Evolutionary conservation across 2,329 filamentous ascomycete genomes (phyloP).

Genomic region (Aspergillus piperis): DNA sequence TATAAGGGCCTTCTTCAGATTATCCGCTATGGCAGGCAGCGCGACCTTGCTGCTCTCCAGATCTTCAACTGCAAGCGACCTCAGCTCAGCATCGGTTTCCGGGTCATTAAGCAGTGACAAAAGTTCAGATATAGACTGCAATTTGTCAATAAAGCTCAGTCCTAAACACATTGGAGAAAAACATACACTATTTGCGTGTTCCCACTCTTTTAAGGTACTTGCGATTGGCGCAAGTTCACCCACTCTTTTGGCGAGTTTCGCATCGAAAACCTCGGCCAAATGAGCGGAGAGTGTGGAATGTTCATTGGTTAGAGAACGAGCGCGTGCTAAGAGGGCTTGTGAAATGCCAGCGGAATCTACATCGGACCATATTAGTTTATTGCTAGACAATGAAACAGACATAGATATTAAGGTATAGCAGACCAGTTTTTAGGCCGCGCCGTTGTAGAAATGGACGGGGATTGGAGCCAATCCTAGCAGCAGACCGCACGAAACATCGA

Average conservation of each 20-base stretch:
- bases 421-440: constrained; percentile 35
- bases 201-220: constrained; percentile 58
- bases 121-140: constrained; percentile 65
- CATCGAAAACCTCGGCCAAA: constrained; percentile 58
- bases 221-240: constrained; percentile 58
- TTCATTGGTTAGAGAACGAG: constrained; percentile 57
- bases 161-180: background rate
- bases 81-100: constrained; percentile 60
- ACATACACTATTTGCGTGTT: constrained; percentile 58
- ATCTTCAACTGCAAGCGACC: constrained; percentile 65
- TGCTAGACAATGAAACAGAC: background rate
- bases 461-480: constrained; percentile 35
- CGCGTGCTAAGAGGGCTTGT: constrained; percentile 57
- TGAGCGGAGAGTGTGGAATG: constrained; percentile 55
- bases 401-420: constrained; percentile 27
- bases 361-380: constrained; percentile 2
- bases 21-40: constrained; percentile 64
- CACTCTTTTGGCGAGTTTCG: constrained; percentile 57
- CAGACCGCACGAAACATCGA: constrained; percentile 46
- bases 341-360: constrained; percentile 46
- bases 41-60: constrained; percentile 64
- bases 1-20: constrained; percentile 75
- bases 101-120: constrained; percentile 72
- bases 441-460: constrained; percentile 24
- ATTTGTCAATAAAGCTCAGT: background rate